Percentiles rank a stretch among this genome's conserved stretches.
Conservation (phyloP, 345 rosid genomes). For the Eucalyptus erythrocorys region DNA sequence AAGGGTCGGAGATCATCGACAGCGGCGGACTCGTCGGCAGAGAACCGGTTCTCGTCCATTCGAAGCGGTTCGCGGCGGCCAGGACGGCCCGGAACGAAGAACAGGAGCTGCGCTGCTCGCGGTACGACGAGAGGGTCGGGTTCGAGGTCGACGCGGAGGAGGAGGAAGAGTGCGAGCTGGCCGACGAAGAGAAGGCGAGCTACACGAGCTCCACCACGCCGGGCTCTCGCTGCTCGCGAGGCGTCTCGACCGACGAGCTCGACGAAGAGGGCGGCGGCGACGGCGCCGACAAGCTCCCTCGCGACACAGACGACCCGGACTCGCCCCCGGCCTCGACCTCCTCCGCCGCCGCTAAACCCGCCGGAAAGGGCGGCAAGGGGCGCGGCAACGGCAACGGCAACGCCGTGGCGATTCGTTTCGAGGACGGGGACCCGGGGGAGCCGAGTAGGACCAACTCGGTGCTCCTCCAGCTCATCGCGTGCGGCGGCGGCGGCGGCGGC, state of each 20-base stretch:
- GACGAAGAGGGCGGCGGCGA: constrained; percentile 19
- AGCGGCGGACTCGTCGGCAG: not conserved
- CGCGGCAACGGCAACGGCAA: not conserved
- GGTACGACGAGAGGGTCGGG: not conserved
- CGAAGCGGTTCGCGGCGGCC: constrained; percentile 10
- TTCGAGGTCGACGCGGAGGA: constrained; percentile 20
- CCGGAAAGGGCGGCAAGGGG: not conserved
- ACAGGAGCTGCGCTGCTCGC: not conserved
- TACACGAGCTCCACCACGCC: constrained; percentile 82
- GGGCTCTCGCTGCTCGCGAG: constrained; percentile 71
- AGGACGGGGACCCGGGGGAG: not conserved
- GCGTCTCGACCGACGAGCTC: constrained; percentile 63
- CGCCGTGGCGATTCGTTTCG: not conserved
- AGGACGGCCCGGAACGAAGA: not conserved
- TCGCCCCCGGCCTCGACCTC: not conserved
- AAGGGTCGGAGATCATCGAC: constrained; percentile 74
- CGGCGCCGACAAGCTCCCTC: not conserved
- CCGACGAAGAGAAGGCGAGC: constrained; percentile 68
- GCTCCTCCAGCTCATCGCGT: constrained; percentile 32
- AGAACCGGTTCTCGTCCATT: not conserved
- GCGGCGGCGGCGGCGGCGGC: constrained; percentile 69
- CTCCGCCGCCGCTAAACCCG: not conserved
- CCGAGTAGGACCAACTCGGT: not conserved
- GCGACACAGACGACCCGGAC: not conserved
- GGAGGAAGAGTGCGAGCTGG: constrained; percentile 44